Percentiles rank a stretch among this genome's conserved stretches.
Conservation (phyloP, 257 asterid species). For the Solanum neorickii region DNA sequence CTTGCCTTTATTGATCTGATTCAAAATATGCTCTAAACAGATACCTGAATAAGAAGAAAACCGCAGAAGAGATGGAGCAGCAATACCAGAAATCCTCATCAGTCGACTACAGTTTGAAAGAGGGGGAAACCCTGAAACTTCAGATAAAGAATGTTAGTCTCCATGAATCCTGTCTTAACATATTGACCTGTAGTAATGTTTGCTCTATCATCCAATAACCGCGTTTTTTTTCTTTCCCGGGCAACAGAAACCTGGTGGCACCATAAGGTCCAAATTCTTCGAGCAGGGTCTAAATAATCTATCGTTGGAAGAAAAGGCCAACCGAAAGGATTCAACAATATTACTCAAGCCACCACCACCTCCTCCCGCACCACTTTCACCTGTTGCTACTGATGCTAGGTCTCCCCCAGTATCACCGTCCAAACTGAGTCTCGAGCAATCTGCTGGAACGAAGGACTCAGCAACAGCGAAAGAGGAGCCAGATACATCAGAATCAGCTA, state of each 20-base stretch:
- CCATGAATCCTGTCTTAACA: not conserved
- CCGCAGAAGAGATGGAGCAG: conserved; percentile 98
- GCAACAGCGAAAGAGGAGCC: conserved; percentile 12
- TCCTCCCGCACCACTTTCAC: conserved; percentile 59
- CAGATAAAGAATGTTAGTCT: conserved; percentile 64
- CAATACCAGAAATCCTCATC: conserved; percentile 71
- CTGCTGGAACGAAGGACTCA: conserved; percentile 16
- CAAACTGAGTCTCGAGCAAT: conserved; percentile 19
- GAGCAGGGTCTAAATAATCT: conserved; percentile 76
- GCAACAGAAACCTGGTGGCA: conserved; percentile 38
- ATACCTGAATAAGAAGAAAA: conserved; percentile 87
- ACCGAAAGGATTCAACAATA: conserved; percentile 25
- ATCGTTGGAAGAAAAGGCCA: conserved; percentile 49
- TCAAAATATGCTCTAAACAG: conserved; percentile 21
- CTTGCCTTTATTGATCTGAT: not conserved
- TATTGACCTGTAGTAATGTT: not conserved
- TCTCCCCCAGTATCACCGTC: conserved; percentile 31
- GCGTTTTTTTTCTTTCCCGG: not conserved
- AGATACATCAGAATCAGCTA: conserved; percentile 16
- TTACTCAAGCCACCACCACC: conserved; percentile 62
- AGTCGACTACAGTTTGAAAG: conserved; percentile 88
- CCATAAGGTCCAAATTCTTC: conserved; percentile 60
- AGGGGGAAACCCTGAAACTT: conserved; percentile 87
- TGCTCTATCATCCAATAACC: not conserved
- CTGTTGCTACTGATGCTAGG: conserved; percentile 26